Conservation (phyloP, 2,329 filamentous ascomycete genomes). For the Paraphaeosphaeria minitans region DNA sequence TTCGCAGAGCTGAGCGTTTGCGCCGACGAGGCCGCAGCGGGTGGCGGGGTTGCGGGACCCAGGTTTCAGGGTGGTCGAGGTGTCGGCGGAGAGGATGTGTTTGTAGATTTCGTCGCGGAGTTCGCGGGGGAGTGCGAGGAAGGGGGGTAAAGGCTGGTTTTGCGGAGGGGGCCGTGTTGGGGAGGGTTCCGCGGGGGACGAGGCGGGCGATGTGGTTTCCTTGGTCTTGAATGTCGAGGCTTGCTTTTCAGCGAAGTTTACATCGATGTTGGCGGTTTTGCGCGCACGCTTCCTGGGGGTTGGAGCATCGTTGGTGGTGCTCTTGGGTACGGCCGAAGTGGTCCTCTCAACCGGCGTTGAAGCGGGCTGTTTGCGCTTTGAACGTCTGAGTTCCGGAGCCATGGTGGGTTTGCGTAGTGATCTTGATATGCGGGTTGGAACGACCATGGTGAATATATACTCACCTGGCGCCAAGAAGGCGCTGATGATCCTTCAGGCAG, state of each 20-base stretch:
- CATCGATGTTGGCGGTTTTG: neutral
- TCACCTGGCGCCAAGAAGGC: neutral
- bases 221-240: neutral
- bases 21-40: conserved; percentile 16
- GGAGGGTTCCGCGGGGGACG: neutral
- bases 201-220: neutral
- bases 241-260: neutral
- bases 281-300: neutral
- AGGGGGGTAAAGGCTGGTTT: conserved; percentile 1
- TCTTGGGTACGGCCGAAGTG: neutral
- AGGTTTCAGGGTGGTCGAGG: conserved; percentile 9
- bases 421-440: neutral
- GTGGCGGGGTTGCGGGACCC: conserved; percentile 14
- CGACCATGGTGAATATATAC: neutral
- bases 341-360: neutral
- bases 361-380: neutral
- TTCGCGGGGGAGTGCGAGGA: conserved; percentile 24
- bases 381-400: neutral
- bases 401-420: neutral
- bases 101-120: conserved; percentile 26
- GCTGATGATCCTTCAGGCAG: neutral
- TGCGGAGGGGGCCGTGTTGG: neutral
- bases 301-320: neutral
- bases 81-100: conserved; percentile 16
- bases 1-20: conserved; percentile 19